Evolutionary conservation across 2,329 filamentous ascomycete genomes (phyloP).

Genomic region (Fusarium foetens): DNA sequence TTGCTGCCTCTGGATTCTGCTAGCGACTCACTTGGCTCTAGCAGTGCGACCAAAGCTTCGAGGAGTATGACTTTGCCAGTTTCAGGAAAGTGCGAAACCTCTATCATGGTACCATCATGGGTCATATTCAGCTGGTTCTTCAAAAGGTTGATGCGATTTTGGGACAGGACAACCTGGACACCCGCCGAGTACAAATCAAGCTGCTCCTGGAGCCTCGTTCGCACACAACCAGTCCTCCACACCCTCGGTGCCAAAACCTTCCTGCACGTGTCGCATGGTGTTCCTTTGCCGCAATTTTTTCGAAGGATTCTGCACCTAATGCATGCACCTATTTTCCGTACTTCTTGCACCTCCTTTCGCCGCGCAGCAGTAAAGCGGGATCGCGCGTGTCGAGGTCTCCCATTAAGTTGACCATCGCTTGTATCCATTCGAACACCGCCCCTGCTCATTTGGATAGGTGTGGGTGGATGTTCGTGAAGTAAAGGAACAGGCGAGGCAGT

Average conservation of each 20-base stretch:
- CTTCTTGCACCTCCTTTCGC: constrained; percentile 72
- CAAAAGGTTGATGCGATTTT: constrained; percentile 66
- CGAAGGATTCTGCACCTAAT: constrained; percentile 73
- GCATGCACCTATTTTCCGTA: constrained; percentile 72
- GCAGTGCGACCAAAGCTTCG: constrained; percentile 46
- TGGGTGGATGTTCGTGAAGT: constrained; percentile 45
- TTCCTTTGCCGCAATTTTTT: constrained; percentile 73
- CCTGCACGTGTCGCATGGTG: constrained; percentile 70
- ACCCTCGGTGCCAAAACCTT: constrained; percentile 71
- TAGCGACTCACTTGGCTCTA: constrained; percentile 51
- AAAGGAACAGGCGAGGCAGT: constrained; percentile 49
- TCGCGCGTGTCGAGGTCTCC: constrained; percentile 63
- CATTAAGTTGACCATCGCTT: constrained; percentile 55
- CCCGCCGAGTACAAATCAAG: constrained; percentile 72
- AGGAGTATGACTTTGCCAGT: constrained; percentile 57
- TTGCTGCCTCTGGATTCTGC: constrained; percentile 49
- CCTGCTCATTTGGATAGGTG: constrained; percentile 49
- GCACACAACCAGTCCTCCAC: constrained; percentile 72
- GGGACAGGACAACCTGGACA: constrained; percentile 70
- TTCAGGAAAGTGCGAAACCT: constrained; percentile 69
- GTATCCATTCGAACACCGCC: constrained; percentile 67
- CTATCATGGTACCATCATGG: constrained; percentile 61
- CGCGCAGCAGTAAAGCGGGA: constrained; percentile 67
- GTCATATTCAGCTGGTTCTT: constrained; percentile 62
- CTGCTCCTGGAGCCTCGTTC: constrained; percentile 70